Percentiles rank a stretch among this genome's conserved stretches.
These are phyloP conservation scores for Neonectria ditissima DNA, from an alignment of 2,329 filamentous ascomycete genomes.

Conservation along the genomic window DNA sequence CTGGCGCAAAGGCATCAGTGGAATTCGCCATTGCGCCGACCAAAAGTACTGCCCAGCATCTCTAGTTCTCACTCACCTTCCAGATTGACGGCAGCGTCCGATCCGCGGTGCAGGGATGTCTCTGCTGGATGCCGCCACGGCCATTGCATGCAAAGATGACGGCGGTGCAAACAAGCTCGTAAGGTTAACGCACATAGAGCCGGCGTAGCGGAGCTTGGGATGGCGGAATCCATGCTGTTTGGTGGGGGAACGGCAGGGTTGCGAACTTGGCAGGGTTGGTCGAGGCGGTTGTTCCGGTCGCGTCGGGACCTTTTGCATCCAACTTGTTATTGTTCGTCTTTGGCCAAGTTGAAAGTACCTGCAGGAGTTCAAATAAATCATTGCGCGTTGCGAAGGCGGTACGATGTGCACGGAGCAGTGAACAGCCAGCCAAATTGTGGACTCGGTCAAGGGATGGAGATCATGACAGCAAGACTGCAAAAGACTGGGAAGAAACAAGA, in stretches of 20 bases:
- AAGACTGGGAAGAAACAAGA: not conserved
- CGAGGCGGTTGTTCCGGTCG: not conserved
- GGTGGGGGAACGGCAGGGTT: not conserved
- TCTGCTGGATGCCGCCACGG: not conserved
- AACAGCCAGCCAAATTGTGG: not conserved
- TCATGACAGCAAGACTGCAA: not conserved
- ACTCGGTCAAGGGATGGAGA: not conserved
- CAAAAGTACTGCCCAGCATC: constrained; percentile 7
- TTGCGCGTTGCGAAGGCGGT: not conserved
- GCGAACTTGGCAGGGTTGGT: not conserved
- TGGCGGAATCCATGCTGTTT: not conserved
- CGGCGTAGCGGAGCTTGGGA: not conserved
- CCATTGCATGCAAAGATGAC: not conserved
- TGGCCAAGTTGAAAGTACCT: not conserved
- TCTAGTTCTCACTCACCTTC: constrained; percentile 6
- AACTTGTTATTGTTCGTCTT: not conserved
- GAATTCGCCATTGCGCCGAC: not conserved
- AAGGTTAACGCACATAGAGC: not conserved
- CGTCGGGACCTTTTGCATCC: not conserved
- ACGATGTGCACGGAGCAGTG: not conserved
- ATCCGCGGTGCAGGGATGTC: not conserved
- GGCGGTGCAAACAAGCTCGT: constrained; percentile 5
- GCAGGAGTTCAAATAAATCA: not conserved
- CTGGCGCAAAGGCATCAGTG: not conserved
- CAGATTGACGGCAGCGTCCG: not conserved